phyloP scores from a whole-genome alignment of 495 filamentous ascomycete genomes.

The Neurospora africana region DNA sequence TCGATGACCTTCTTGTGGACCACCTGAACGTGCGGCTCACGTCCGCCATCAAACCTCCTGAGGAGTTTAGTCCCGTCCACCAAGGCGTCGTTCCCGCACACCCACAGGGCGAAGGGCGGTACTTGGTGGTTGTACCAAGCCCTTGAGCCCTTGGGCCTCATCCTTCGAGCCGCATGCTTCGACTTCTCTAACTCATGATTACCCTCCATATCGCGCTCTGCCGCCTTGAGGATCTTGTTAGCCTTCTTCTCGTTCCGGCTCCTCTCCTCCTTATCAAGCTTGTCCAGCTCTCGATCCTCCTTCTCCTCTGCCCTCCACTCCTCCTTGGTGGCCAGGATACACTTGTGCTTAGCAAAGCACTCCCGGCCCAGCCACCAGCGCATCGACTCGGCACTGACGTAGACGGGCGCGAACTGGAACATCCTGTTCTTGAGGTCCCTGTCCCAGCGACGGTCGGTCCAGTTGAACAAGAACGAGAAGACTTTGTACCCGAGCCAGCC shows the following conservation, averaged over 20 bases:
- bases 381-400: slow-evolving; percentile 84
- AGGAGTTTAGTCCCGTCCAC: slow-evolving; percentile 75
- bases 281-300: slow-evolving; percentile 39
- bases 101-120: slow-evolving; percentile 85
- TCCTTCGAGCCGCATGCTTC: slow-evolving; percentile 11
- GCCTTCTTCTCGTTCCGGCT: neutral
- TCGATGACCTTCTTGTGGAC: slow-evolving; percentile 77
- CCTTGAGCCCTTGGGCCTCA: slow-evolving; percentile 30
- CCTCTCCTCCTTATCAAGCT: slow-evolving; percentile 7
- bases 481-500: slow-evolving; percentile 83
- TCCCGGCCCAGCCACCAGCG: slow-evolving; percentile 91
- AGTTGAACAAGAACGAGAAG: slow-evolving; percentile 83
- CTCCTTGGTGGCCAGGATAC: slow-evolving; percentile 72
- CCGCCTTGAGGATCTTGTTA: slow-evolving; percentile 4
- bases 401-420: slow-evolving; percentile 89
- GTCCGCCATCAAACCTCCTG: slow-evolving; percentile 59
- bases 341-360: slow-evolving; percentile 84
- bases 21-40: slow-evolving; percentile 72
- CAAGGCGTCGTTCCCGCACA: slow-evolving; percentile 68
- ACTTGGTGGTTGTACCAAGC: slow-evolving; percentile 76
- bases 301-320: slow-evolving; percentile 53
- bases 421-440: slow-evolving; percentile 65
- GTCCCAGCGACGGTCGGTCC: slow-evolving; percentile 84
- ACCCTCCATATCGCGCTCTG: slow-evolving; percentile 6
- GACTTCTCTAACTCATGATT: neutral